phyloP scores from a whole-genome alignment of 1,139 yeast genomes.

The Taphrina wiesneri region DNA sequence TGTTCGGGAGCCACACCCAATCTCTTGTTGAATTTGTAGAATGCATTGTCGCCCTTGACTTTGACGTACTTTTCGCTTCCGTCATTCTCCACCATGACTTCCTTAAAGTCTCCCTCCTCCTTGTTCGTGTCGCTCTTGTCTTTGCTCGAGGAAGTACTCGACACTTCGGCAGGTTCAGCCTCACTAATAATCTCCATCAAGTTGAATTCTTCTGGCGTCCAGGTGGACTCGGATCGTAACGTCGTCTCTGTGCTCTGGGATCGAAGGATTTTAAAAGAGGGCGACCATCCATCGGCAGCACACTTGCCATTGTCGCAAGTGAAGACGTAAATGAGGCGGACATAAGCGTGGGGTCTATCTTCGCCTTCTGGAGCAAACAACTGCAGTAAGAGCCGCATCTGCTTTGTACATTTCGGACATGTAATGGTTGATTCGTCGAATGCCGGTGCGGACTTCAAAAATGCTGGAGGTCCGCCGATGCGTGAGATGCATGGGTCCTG shows the following conservation, averaged over 20 bases:
- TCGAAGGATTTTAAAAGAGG: conserved; percentile 20
- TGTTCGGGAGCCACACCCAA: conserved; percentile 32
- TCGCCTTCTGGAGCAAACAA: conserved; percentile 30
- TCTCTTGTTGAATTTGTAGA: conserved; percentile 36
- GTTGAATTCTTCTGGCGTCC: neutral
- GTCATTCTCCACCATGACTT: conserved; percentile 28
- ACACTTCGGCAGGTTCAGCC: conserved; percentile 16
- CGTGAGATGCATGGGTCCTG: conserved; percentile 24
- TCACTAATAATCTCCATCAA: conserved; percentile 34
- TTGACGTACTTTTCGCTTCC: conserved; percentile 35
- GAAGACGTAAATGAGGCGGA: conserved; percentile 33
- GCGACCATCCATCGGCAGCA: conserved; percentile 29
- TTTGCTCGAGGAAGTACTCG: neutral
- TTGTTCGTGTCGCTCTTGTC: neutral
- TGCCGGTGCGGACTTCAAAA: conserved; percentile 4
- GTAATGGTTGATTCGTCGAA: neutral
- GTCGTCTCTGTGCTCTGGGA: conserved; percentile 11
- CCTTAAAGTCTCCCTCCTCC: conserved; percentile 2
- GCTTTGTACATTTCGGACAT: conserved; percentile 17
- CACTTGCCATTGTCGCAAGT: conserved; percentile 34
- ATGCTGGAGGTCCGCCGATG: conserved; percentile 33
- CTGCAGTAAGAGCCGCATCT: conserved; percentile 29
- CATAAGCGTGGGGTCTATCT: conserved; percentile 26
- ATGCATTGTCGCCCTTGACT: conserved; percentile 35
- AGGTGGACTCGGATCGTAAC: neutral